Base-by-base conservation (phyloP, 139 green algal genomes). In the Diplosphaera chodatii region DNA sequence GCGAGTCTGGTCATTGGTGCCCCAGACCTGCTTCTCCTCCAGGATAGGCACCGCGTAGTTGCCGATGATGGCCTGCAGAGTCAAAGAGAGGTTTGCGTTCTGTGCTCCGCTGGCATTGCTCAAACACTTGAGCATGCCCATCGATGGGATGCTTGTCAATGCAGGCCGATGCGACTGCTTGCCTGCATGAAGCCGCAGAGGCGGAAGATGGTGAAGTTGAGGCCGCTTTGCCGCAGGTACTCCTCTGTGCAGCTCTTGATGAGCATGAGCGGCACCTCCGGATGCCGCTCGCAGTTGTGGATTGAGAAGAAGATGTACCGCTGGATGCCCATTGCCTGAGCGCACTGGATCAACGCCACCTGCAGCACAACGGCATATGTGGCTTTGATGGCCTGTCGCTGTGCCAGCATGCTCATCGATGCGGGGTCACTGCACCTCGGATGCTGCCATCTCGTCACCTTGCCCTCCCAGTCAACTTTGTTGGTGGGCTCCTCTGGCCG, bases 41-140 rank as follows among this genome's bases (percentile, higher is more conserved):
- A 99, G 82, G 32, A 99, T 96, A 23, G 95, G 95, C 63, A 99
- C 94, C 1, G 95, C 95, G 80, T 99, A 99, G 82, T 98, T 97
- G 68, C 88, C 89, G 78, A 99, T 98, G 64, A 99, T 85, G 34
- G 91, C 95, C 91, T 96, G 85, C 62, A 68, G 30, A 25, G 40
- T 31, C 4, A 64, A 1, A 55, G 22, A 72, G 40, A 72, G 40
- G 18, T 30, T 23, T 59, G 66, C 66, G 25, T 15, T 32, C 15
- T 29, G 5, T 32, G n/a, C n/a, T n/a, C n/a, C n/a, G n/a, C n/a
- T n/a, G n/a, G n/a, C n/a, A n/a, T n/a, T n/a, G n/a, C n/a, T n/a
- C n/a, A n/a, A n/a, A n/a, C n/a, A n/a, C n/a, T n/a, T n/a, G n/a
- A n/a, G n/a, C n/a, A n/a, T n/a, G n/a, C n/a, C n/a, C n/a, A n/a